These are phyloP conservation scores for Henckelia pumila DNA, from an alignment of 257 asterid genomes.

Conservation along the genomic window DNA sequence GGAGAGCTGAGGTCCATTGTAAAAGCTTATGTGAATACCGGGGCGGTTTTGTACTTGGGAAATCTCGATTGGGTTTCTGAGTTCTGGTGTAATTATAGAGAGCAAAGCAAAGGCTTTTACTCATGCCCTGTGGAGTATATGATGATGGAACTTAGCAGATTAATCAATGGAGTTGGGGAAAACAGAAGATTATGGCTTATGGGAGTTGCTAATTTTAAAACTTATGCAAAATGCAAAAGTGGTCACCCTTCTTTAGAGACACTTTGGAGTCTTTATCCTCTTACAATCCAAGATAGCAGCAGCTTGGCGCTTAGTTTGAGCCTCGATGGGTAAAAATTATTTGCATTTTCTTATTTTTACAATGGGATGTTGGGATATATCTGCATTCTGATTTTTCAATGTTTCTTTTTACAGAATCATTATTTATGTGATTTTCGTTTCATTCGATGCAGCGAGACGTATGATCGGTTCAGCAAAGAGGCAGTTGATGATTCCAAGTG, in stretches of 20 bases:
- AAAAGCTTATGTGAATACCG: not conserved
- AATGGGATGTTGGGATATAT: not conserved
- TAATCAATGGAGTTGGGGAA: not conserved
- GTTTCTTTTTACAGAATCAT: not conserved
- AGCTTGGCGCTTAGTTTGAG: not conserved
- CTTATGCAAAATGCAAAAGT: not conserved
- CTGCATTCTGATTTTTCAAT: not conserved
- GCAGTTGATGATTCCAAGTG: conserved; percentile 42
- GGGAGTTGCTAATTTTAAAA: not conserved
- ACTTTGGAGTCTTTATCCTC: not conserved
- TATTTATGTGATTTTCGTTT: not conserved
- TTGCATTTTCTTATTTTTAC: not conserved
- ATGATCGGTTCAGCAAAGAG: conserved; percentile 44
- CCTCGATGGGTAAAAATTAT: not conserved
- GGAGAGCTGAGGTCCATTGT: not conserved
- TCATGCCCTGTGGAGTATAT: not conserved
- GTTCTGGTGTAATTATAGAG: not conserved
- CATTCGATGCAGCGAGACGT: conserved; percentile 38
- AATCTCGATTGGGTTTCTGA: not conserved
- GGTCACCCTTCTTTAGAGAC: not conserved
- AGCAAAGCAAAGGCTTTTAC: not conserved
- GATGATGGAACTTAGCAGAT: not conserved
- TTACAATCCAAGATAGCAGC: not conserved
- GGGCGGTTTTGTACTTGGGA: not conserved
- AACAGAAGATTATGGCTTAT: not conserved